A percentile compares a stretch with the other conserved stretches of the same genome.
Conservation (phyloP, 2,329 filamentous ascomycete genomes). For the Teratosphaeria viscida region DNA sequence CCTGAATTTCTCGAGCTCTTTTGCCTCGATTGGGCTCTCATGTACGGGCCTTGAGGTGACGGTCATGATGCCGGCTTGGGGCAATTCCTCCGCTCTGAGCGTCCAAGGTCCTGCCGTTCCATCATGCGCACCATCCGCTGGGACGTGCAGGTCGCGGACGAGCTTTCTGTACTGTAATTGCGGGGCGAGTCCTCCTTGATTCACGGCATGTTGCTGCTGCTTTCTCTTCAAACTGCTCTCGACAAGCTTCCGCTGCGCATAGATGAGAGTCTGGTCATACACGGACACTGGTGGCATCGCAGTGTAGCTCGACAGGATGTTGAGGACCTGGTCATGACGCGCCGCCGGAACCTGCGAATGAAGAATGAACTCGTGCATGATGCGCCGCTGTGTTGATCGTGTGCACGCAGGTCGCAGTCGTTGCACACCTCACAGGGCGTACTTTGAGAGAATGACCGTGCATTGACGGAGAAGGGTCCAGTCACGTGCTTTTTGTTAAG, state of each 20-base stretch:
- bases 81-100: conserved; percentile 22
- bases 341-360: conserved; percentile 47
- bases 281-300: conserved; percentile 49
- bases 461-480: background rate
- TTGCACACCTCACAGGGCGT: background rate
- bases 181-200: background rate
- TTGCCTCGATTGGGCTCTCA: conserved; percentile 37
- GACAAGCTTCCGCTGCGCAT: conserved; percentile 39
- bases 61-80: conserved; percentile 41
- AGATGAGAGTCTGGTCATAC: conserved; percentile 47
- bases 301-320: conserved; percentile 51
- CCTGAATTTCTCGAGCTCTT: conserved; percentile 28
- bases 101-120: conserved; percentile 12
- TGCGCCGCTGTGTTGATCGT: background rate
- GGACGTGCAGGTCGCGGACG: conserved; percentile 8
- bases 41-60: conserved; percentile 44
- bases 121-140: background rate
- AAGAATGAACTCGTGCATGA: conserved; percentile 54
- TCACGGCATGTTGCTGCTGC: conserved; percentile 8
- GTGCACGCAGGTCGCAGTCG: too few relatives aligned
- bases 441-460: background rate
- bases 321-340: conserved; percentile 50
- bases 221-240: conserved; percentile 12
- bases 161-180: conserved; percentile 13
- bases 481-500: background rate